Base-by-base conservation (phyloP, 768 basidiomycete species). In the Rhodotorula taiwanensis region DNA sequence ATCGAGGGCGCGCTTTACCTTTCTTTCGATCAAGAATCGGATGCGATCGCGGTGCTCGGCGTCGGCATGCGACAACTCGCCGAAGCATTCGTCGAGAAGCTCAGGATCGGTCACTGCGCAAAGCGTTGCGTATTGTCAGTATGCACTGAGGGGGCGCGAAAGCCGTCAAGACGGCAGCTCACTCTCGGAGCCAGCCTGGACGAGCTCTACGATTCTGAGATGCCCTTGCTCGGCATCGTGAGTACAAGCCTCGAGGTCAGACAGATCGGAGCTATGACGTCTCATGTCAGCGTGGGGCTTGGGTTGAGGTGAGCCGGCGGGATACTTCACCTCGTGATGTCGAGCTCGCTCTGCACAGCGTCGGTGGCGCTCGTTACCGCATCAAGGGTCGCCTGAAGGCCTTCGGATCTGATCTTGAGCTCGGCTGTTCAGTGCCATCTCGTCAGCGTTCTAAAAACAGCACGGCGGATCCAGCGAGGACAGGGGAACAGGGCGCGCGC, bases 201-300 rank as follows among this genome's bases (percentile, higher is more conserved):
- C 59, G 20, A 73, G 55, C 54, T 71, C 64, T 44, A 61, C 64
- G 50, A 68, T 58, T 18, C 69, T 48, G 13, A 41, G 27, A 30
- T 64, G 64, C 0, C 58, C 66, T 11, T 66, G 61, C 39, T 60
- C 51, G 1, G 69, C 68, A 55, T 73, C 72, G 27, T 62, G 52
- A n/a, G 67, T 67, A 60, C 71, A 71, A 10, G 63, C 69, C 20
- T 70, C 62, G 39, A 73, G 65, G 49, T 73, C 72, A 15, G 70
- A 66, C 1, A 73, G 48, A 34, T 67, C 66, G 47, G 48, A 43
- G 31, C 67, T 68, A 36, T 5, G n/a, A n/a, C n/a, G n/a, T n/a
- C n/a, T n/a, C n/a, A n/a, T n/a, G n/a, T n/a, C n/a, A n/a, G 34
- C n/a, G 47, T 10, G n/a, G 30, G 30, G 30, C 18, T n/a, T 47